Evolutionary conservation across 1,139 yeast species (phyloP).

Genomic region (Suhomyces maxii): DNA sequence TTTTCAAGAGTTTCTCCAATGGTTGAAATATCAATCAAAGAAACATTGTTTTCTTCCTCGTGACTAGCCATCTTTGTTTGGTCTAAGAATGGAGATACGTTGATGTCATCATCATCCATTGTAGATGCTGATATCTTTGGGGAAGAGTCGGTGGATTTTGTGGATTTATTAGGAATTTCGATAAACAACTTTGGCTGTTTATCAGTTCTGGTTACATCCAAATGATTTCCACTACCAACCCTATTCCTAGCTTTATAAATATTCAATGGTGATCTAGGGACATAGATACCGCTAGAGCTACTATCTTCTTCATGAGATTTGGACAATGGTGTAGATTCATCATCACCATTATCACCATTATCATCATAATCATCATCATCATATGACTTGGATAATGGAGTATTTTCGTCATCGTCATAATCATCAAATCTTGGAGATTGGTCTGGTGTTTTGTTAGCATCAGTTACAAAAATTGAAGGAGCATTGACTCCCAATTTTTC

Average conservation of each 20-base stretch:
- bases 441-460: conserved; percentile 7
- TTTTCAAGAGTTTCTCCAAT: conserved; percentile 28
- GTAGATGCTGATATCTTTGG: conserved; percentile 2
- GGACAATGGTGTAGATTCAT: conserved; percentile 11
- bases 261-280: conserved; percentile 35
- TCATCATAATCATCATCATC: too few relatives aligned
- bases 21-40: conserved; percentile 24
- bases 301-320: conserved; percentile 13
- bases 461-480: conserved; percentile 22
- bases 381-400: neutral
- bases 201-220: neutral
- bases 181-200: conserved; percentile 22
- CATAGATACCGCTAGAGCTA: conserved; percentile 26
- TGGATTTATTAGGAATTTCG: conserved; percentile 18
- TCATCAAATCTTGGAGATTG: neutral
- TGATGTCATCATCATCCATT: conserved; percentile 9
- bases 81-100: conserved; percentile 13
- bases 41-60: conserved; percentile 13
- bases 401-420: conserved; percentile 11
- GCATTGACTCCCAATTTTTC: conserved; percentile 19
- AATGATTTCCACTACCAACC: conserved; percentile 1
- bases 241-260: conserved; percentile 20
- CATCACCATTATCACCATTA: too few relatives aligned
- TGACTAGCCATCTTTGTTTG: conserved; percentile 3
- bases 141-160: conserved; percentile 5